These are phyloP conservation scores for Eremochloa ophiuroides DNA, from an alignment of 176 grass and related monocot species.

Conservation along the genomic window DNA sequence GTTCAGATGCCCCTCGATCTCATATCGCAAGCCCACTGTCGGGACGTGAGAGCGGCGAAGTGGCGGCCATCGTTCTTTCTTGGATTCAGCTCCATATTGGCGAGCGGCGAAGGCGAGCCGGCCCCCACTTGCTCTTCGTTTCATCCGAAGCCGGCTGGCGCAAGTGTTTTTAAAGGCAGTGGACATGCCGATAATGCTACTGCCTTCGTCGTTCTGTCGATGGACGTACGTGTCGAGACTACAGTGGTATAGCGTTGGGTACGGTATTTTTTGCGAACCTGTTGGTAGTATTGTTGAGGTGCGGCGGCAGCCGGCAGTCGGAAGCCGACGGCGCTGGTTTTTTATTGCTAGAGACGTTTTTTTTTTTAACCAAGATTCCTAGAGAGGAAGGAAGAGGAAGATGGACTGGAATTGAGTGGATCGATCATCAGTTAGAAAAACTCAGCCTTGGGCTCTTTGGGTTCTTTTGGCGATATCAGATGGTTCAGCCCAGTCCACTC, in stretches of 20 bases:
- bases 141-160: background rate
- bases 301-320: too few species aligned
- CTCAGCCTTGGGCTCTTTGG: too few species aligned
- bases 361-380: too few species aligned
- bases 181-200: background rate
- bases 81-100: background rate
- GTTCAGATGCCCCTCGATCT: background rate
- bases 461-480: background rate
- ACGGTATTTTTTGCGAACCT: too few species aligned
- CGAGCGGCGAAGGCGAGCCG: background rate
- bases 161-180: background rate
- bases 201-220: background rate
- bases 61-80: background rate
- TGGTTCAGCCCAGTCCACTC: background rate
- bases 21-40: background rate
- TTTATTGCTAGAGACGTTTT: too few species aligned
- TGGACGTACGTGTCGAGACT: background rate
- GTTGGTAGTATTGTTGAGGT: too few species aligned
- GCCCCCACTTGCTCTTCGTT: background rate
- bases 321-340: too few species aligned
- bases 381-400: too few species aligned
- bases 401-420: too few species aligned
- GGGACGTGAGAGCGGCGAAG: background rate
- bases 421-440: too few species aligned
- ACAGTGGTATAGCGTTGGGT: background rate